phyloP scores from a whole-genome alignment of 2,329 filamentous ascomycete species.

The Colletotrichum australisinense region DNA sequence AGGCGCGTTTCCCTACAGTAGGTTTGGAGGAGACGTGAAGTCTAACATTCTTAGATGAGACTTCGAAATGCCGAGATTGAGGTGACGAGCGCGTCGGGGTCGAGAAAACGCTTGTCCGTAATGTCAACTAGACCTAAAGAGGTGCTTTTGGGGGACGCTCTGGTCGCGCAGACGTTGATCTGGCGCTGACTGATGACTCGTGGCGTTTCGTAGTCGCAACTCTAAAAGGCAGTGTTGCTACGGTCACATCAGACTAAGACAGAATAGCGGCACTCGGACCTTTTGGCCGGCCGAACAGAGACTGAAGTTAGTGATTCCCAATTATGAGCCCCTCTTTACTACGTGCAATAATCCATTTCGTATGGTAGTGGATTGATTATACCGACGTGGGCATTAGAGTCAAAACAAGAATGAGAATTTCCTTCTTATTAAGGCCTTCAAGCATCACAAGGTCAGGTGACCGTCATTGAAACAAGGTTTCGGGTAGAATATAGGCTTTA shows the following conservation, averaged over 20 bases:
- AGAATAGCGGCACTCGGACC: background rate
- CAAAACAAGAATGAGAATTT: too few relatives aligned
- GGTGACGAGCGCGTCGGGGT: background rate
- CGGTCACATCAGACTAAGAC: background rate
- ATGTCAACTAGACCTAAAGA: background rate
- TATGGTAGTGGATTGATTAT: too few relatives aligned
- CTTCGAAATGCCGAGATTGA: background rate
- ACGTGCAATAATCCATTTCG: too few relatives aligned
- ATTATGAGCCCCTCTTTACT: background rate
- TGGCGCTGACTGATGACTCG: conserved; percentile 4
- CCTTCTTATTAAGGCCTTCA: background rate
- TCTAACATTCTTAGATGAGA: background rate
- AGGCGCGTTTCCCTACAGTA: background rate
- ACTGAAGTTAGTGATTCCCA: background rate
- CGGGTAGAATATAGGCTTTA: background rate
- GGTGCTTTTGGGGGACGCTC: background rate
- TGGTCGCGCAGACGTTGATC: background rate
- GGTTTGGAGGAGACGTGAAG: background rate
- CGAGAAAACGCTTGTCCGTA: background rate
- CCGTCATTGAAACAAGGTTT: background rate
- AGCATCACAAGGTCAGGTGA: background rate
- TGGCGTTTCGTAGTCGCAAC: conserved; percentile 16
- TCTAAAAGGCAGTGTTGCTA: background rate
- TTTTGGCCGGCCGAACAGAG: background rate
- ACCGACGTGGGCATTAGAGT: too few relatives aligned